Base-by-base conservation (phyloP, 2,329 filamentous ascomycete species). In the Alternaria sp. region DNA sequence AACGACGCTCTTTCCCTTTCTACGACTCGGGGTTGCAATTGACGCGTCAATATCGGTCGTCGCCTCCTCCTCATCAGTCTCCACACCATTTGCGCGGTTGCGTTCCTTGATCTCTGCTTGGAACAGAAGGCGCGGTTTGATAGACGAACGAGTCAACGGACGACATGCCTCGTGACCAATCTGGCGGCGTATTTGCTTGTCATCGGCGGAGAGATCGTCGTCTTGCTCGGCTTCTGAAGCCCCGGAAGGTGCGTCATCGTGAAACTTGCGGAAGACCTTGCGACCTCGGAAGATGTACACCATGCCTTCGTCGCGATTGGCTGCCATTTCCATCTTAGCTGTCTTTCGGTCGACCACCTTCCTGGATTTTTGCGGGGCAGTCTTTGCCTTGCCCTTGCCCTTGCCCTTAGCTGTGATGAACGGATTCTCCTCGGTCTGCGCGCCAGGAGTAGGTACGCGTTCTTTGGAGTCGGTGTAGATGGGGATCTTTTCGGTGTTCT, bases 401-500 rank as follows among this genome's bases (percentile, higher is more conserved):
- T 76, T 58, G 45, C 77, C 79, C 74, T 76, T 58, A 70, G 81
- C 80, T 51, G 83, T 85, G 60, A 87, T 84, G 75, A 94, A 95
- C 1, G 91, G 91, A 72, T 94, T 95, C 26, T 88, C 87, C 6
- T 81, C 78, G 65, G 56, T 59, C 36, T 83, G 87, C n/a, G 79
- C 74, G 68, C 92, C 90, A 40, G 86, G 79, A 62, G 87, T 84
- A 21, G 91, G 91, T 40, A 93, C 78, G 44, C 85, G 83, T 66
- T 96, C 93, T 63, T 92, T 89, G 0, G 90, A 87, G 75, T 95
- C 91, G 39, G 89, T 93, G 72, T 88, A 94, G 70, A 94, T 91
- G 63, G 85, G 77, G 66, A 93, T 90, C 53, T 80, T 75, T 4
- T 86, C 83, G 7, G 82, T 78, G n/a, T 85, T 83, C 50, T 87